Evolutionary conservation across 1,284 basidiomycete species (phyloP), one percentile per base, ranked within the genome.

Genomic region (Termitomyces sp.): DNA sequence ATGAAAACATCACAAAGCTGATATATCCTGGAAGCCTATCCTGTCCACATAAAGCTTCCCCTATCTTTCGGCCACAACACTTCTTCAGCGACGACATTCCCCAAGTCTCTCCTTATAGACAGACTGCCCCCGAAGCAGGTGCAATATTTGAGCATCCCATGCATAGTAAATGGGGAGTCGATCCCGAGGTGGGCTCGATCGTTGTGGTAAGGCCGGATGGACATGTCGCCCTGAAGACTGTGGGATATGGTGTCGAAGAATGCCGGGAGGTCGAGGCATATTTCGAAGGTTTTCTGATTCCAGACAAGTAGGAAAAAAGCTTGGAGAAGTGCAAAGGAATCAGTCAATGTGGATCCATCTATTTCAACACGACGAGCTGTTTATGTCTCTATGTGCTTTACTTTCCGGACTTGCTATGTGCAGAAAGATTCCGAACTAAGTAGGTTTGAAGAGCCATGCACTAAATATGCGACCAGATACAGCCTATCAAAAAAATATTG

Each of bases 61-160:
- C 52, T 12, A 52, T 59, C 39, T 59, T 59, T 28, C 58, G 58
- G 33, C 58, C 58, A 19, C 58, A 59, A 7, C 52, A 51, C 28
- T 54, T 59, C 33, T 59, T 57, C 55, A 52, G 55, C 50, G 55
- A 59, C 26, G 58, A 59, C 33, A 57, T 59, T 28, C 55, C 58
- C 26, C n/a, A 57, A 2, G 50, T 59, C n/a, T 59, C 58, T 17
- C 55, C 58, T n/a, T 59, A 57, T 33, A 53, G 58, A 24, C 46
- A 59, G 31, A 59, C 42, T 19, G 58, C 58, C 2, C 58, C 58
- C 0, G 58, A 57, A 31, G 55, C 58, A 8, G 58, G 55, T 3
- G 44, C 53, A 7, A 57, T 59, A 28, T 55, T 59, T 21, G 55
- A 59, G 39, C 55, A 57, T 38, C 58, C 58, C 6, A 51, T 59